Conservation (phyloP, 306 rosid genomes). For the Cercis canadensis region DNA sequence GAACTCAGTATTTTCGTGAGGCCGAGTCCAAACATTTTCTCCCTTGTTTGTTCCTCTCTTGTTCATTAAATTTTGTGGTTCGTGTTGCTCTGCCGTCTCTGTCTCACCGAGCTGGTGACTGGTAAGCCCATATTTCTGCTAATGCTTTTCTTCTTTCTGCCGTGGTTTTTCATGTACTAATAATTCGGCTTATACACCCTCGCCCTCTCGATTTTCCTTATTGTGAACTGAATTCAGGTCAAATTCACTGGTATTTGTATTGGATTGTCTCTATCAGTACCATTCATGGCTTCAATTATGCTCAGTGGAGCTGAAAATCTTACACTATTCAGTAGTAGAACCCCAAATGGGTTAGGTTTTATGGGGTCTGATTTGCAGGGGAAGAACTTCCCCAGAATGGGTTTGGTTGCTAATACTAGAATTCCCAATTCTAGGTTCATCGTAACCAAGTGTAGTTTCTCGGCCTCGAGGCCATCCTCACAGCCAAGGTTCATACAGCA, state of each 20-base stretch:
- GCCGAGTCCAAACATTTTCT: no score
- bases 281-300: conserved; percentile 70
- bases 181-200: background rate
- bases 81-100: no score
- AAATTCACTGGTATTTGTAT: conserved; percentile 11
- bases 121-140: conserved; percentile 21
- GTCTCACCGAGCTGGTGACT: background rate
- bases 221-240: conserved; percentile 11
- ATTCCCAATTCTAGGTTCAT: conserved; percentile 38
- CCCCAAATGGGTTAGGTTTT: conserved; percentile 61
- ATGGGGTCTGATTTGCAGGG: conserved; percentile 51
- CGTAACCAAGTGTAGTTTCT: conserved; percentile 62
- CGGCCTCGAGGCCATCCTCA: conserved; percentile 81
- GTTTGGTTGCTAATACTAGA: conserved; percentile 43
- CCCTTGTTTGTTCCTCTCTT: no score
- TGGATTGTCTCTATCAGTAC: conserved; percentile 26
- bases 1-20: no score
- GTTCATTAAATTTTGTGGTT: no score
- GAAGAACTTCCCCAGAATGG: conserved; percentile 46
- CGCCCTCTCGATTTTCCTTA: conserved; percentile 10
- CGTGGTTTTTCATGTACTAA: background rate
- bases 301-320: conserved; percentile 73
- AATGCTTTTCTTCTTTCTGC: background rate
- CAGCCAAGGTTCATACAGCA: conserved; percentile 95
- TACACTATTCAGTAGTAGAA: conserved; percentile 44